A percentile compares a stretch with the other conserved stretches of the same genome.
Evolutionary conservation across 169 alveolate genomes (phyloP).

Genomic region (Plasmodium knowlesi): DNA sequence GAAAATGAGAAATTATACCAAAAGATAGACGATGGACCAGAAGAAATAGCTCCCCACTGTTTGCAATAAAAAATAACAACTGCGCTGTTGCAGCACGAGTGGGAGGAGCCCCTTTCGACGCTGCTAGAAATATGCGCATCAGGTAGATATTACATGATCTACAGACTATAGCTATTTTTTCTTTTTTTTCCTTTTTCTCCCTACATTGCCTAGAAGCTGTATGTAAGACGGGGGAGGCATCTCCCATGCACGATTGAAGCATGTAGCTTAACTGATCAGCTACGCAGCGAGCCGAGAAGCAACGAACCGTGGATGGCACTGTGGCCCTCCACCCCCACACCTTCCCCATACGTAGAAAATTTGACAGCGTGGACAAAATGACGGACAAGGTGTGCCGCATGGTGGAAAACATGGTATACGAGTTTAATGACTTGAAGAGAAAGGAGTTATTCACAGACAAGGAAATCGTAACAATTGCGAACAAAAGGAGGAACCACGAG

Average conservation of each 20-base stretch:
- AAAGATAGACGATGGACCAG: background rate
- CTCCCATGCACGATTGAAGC: background rate
- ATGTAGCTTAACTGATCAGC: background rate
- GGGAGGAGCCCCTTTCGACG: background rate
- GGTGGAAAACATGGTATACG: conserved; percentile 59
- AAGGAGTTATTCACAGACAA: conserved; percentile 42
- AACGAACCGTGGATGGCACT: background rate
- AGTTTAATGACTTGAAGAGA: conserved; percentile 27
- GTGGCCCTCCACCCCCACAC: background rate
- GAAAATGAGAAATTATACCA: background rate
- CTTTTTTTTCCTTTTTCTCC: background rate
- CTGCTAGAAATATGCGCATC: background rate
- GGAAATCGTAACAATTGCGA: conserved; percentile 30
- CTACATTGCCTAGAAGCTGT: background rate
- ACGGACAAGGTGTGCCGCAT: conserved; percentile 43
- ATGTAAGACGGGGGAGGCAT: background rate
- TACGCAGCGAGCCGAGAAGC: background rate
- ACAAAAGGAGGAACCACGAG: conserved; percentile 70
- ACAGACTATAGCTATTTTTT: background rate
- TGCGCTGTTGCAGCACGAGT: background rate
- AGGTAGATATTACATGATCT: background rate
- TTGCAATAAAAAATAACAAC: background rate
- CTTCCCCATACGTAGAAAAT: background rate
- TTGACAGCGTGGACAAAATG: background rate
- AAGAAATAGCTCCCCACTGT: background rate